Percentiles rank a stretch among this genome's conserved stretches.
These are phyloP conservation scores for Phytophthora palmivora DNA, from an alignment of 352 stramenopile genomes.

Conservation along the genomic window DNA sequence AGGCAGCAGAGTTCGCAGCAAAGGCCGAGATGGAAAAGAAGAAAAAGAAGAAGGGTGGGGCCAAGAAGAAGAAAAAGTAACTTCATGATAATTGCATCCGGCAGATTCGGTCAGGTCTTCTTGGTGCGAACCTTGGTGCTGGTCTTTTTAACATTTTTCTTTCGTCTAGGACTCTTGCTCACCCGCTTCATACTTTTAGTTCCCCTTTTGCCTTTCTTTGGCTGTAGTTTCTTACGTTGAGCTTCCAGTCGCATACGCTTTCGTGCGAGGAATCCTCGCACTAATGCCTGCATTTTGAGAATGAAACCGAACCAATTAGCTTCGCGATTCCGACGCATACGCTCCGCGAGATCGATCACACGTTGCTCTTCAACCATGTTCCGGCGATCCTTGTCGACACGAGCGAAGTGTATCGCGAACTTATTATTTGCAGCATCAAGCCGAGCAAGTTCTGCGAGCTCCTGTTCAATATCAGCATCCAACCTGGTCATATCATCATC, in stretches of 20 bases:
- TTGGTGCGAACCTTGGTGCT: slow-evolving; percentile 19
- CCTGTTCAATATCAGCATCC: slow-evolving; percentile 47
- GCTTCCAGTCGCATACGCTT: slow-evolving; percentile 42
- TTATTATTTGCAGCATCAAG: slow-evolving; percentile 44
- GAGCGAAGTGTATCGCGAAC: slow-evolving; percentile 51
- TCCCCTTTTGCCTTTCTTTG: slow-evolving; percentile 41
- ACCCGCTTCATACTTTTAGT: slow-evolving; percentile 37
- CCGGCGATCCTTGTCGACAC: slow-evolving; percentile 62
- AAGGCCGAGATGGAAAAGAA: slow-evolving; percentile 83
- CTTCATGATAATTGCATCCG: background rate
- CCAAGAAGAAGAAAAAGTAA: slow-evolving; percentile 72
- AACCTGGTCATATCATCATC: slow-evolving; percentile 57
- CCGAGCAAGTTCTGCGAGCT: slow-evolving; percentile 35
- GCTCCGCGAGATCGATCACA: slow-evolving; percentile 38
- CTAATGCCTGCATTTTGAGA: slow-evolving; percentile 60
- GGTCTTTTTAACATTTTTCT: slow-evolving; percentile 21
- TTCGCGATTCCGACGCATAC: slow-evolving; percentile 40
- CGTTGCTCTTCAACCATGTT: slow-evolving; percentile 62
- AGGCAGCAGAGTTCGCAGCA: slow-evolving; percentile 76
- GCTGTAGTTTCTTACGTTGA: slow-evolving; percentile 28
- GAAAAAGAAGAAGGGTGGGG: slow-evolving; percentile 73
- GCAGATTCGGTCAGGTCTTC: slow-evolving; percentile 17
- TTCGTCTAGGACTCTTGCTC: slow-evolving; percentile 21
- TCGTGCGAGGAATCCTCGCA: slow-evolving; percentile 68
- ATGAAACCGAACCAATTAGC: slow-evolving; percentile 60